Conservation (phyloP, 306 rosid genomes). For the Hippophae tibetana region DNA sequence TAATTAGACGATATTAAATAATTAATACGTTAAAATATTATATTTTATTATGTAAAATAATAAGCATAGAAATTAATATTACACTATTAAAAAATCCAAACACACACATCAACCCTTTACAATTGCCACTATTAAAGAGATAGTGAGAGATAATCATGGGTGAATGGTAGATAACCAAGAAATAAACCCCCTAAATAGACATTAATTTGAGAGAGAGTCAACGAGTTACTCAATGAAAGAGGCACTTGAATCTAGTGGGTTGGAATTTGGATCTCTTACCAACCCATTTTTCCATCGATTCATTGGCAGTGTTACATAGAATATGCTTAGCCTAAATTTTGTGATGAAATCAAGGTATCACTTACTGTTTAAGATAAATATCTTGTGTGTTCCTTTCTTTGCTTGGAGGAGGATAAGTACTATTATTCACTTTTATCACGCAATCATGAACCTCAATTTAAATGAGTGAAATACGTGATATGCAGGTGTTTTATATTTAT, state of each 20-base stretch:
- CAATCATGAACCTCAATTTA: background rate
- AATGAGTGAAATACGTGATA: no score
- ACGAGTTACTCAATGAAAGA: background rate
- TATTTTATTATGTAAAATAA: no score
- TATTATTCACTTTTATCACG: background rate
- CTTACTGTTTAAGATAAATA: constrained; percentile 18
- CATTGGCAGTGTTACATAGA: constrained; percentile 10
- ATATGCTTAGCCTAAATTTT: constrained; percentile 28
- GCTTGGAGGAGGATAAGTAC: background rate
- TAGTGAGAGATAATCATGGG: background rate
- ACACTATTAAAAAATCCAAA: no score
- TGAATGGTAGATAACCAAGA: background rate
- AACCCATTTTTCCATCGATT: constrained; percentile 1
- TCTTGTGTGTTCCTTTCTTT: background rate
- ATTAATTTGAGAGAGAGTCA: constrained; percentile 2
- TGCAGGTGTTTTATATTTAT: no score
- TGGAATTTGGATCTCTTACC: background rate
- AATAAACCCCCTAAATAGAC: background rate
- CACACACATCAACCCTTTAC: no score
- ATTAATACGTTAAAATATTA: no score
- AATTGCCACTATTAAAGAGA: background rate
- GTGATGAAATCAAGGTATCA: constrained; percentile 25
- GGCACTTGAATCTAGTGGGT: constrained; percentile 3
- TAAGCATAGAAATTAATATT: no score
- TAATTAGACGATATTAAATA: no score